A percentile compares a stretch with the other conserved stretches of the same genome.
These are phyloP conservation scores for Phialophora verrucosa DNA, from an alignment of 2,329 filamentous ascomycete genomes.

Conservation along the genomic window DNA sequence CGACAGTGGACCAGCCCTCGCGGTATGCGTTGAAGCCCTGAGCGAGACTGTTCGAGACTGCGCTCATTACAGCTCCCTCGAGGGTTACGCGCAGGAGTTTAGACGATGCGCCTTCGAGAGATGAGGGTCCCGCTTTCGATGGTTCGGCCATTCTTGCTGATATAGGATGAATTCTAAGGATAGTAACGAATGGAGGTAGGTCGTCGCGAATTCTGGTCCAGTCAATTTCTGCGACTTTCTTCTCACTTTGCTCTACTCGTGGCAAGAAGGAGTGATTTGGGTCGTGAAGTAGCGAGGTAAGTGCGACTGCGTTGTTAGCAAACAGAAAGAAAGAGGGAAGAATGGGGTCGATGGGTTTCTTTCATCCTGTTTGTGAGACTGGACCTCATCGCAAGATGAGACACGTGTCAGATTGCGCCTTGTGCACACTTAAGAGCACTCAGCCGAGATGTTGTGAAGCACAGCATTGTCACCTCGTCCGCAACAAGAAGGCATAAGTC, in stretches of 20 bases:
- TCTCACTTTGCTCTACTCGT: background rate
- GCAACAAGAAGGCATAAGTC: background rate
- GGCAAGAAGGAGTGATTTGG: background rate
- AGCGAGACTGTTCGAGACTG: conserved; percentile 73
- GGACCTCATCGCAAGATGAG: conserved; percentile 1
- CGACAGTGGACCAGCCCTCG: conserved; percentile 45
- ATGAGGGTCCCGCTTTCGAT: background rate
- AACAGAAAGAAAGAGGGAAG: conserved; percentile 1
- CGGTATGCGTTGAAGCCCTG: conserved; percentile 70
- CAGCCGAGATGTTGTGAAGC: conserved; percentile 3
- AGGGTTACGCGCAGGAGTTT: conserved; percentile 63
- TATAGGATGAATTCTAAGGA: background rate
- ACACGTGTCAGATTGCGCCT: conserved; percentile 24
- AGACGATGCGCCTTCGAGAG: conserved; percentile 11
- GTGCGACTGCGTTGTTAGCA: conserved; percentile 5
- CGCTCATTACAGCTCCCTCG: conserved; percentile 69
- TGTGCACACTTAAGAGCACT: background rate
- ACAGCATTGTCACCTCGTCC: conserved; percentile 10
- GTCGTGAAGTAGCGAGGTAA: conserved; percentile 4
- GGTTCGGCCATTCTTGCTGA: background rate
- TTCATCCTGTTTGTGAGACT: conserved; percentile 4
- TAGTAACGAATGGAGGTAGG: background rate
- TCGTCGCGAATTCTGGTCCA: background rate
- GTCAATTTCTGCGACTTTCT: background rate
- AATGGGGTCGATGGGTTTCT: conserved; percentile 5